Evolutionary conservation across 371 early-diverging fungal genomes (phyloP), one percentile per base, ranked within the genome.

Genomic region (Mortierella sp.): DNA sequence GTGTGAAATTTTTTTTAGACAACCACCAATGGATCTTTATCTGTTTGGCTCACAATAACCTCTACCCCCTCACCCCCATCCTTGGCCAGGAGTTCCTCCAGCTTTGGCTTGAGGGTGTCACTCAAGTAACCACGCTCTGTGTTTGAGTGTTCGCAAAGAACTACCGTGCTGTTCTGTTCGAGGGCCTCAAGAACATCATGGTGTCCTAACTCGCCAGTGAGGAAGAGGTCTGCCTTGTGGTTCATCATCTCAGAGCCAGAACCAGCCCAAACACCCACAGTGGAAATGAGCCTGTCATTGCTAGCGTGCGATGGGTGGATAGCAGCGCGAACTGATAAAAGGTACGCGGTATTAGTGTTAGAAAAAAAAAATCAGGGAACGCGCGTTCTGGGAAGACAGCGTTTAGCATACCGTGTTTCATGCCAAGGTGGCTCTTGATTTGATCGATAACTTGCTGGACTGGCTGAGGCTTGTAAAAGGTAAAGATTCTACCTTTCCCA

Each of bases 151-250:
- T 98, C 98, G 88, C 97, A 94, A 51, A 99, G 85, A 62, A 99
- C 92, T 16, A 98, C 98, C 64, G 91, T 94, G 16, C 92, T 94
- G 60, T 90, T 86, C 43, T 90, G 87, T 12, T 90, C 93, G 26
- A 93, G 78, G 12, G 95, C 95, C 45, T 90, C 93, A 58, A 98
- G 87, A 3, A 98, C 88, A 65, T 96, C 96, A 72, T 98, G 98
- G 77, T 98, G 98, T 18, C 92, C 89, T 91, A 97, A 94, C 86
- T 98, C 98, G 30, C 99, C 99, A n/a, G 99, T 96, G 43, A 97
- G 89, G 75, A 91, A 93, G 55, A 99, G 75, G 70, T 96, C 96
- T 5, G 92, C 78, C 22, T 73, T 66, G 47, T 83, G 68, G 47
- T 62, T 66, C 71, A 83, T 45, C 62, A 88, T 61, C 39, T 68